Evolutionary conservation across 2,329 filamentous ascomycete species (phyloP), one percentile per base, ranked within the genome.

Genomic region (Aureobasidium sp.): DNA sequence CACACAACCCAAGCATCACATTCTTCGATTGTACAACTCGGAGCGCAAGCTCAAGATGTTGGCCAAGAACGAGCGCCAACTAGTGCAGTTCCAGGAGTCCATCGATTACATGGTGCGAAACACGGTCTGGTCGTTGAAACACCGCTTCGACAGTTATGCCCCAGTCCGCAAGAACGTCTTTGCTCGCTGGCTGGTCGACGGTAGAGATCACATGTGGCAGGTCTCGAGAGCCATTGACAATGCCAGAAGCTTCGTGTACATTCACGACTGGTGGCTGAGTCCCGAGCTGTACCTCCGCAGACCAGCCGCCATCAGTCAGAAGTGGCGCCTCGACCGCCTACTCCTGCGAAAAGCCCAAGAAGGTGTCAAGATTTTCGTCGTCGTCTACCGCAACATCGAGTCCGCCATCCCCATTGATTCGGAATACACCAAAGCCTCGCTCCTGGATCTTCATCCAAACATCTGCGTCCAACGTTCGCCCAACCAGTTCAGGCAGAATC

Each of bases 161-260:
- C 94, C 94, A 0, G 88, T 97, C 1, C 84, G 94, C 62, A 85
- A 84, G 49, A 87, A 87, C 45, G 91, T 94, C 29, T 94, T 93
- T 75, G 91, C 92, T 2, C 91, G 96, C 69, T 97, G 93, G 92
- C 82, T 99, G 9, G 93, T 99, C 0, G 94, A 99, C 74, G 94
- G 90, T 17, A 85, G 94, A 66, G 94, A 99, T 72, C 95, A 97
- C 78, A 97, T 97, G 93, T 99, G 94, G 94, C 95, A 96, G 71
- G 91, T 97, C 8, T 97, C 93, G 11, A 84, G 93, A 65, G 94
- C 94, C 13, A 95, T 99, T 68, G 94, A 90, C 71, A 96, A 96
- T 85, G 94, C 94, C 9, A 90, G 90, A 68, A 94, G 97, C 75
- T 93, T 97, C 63, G 93, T 99, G 67, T 97, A 97, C 74, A 97